Base-by-base conservation (phyloP, 441 rosid species). In the Populus hybrid region DNA sequence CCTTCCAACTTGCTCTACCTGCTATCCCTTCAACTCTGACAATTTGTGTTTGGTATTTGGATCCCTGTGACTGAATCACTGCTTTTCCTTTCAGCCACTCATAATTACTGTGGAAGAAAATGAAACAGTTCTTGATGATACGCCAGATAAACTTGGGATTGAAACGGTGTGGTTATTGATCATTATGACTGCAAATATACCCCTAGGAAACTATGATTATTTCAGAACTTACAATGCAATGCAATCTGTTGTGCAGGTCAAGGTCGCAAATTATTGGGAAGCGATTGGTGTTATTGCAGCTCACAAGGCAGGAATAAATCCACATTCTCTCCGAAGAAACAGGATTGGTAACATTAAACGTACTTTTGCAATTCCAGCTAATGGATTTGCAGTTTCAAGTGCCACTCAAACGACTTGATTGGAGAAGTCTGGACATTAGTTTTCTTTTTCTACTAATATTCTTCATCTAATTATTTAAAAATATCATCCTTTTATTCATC, bases 281-380 rank as follows among this genome's bases (percentile, higher is more conserved):
- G 94, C 94, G 3, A 79, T 89, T 31, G 94, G 94, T 53, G 87
- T 90, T 61, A 80, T 90, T 74, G 90, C 92, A 68, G 90, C 90
- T 69, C 91, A 90, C 42, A 89, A 87, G 84, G 88, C 92, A n/a
- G 91, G 94, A 9, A 79, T 90, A 66, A 85, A 85, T 79, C 91
- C 94, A 18, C 33, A 77, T 71, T 87, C 90, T 72, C 84, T 90
- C 40, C 79, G 91, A 68, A 84, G 87, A 79, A 77, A 89, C 81
- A 79, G 82, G 71, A 78, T 87, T 7, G 76, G 78, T 45, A 87
- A 83, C 77, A 80, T 89, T 68, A 81, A 9, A 20, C 64, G 71
- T 36, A 59, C 77, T 61, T 69, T 80, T 8, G 28, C 26, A 45
- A 33, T 35, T 18, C 83, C 78, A n/a, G 75, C 79, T 42, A 82